Evolutionary conservation across 208 protist genomes (phyloP).

Genomic region (Crithidia sp.): DNA sequence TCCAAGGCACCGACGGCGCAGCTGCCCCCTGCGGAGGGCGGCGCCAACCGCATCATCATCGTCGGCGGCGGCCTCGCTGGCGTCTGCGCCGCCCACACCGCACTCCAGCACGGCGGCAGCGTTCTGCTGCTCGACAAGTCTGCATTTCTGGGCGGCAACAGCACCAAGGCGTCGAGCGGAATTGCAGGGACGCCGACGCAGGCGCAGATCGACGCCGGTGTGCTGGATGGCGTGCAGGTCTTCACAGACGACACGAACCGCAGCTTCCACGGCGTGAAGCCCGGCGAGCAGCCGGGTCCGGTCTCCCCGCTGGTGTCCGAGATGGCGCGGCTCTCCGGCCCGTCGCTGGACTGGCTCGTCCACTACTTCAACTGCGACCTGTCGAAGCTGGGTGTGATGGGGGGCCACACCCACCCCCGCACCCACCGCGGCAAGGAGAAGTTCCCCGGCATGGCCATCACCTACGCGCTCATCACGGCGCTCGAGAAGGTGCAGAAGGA

Average conservation of each 20-base stretch:
- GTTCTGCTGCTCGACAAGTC: slow-evolving; percentile 91
- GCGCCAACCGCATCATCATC: slow-evolving; percentile 51
- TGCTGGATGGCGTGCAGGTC: slow-evolving; percentile 66
- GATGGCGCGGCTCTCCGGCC: slow-evolving; percentile 64
- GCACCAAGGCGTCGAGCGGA: slow-evolving; percentile 93
- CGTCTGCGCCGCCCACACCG: slow-evolving; percentile 53
- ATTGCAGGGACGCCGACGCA: slow-evolving; percentile 88
- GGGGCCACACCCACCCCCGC: slow-evolving; percentile 84
- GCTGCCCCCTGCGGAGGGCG: slow-evolving; percentile 21
- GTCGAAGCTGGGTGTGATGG: slow-evolving; percentile 66
- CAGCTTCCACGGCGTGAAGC: slow-evolving; percentile 52
- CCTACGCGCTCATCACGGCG: slow-evolving; percentile 71
- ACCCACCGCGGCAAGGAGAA: slow-evolving; percentile 81
- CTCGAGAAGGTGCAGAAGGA: slow-evolving; percentile 60
- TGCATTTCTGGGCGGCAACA: slow-evolving; percentile 80
- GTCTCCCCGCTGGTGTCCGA: slow-evolving; percentile 58
- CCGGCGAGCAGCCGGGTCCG: slow-evolving; percentile 28
- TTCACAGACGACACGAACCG: slow-evolving; percentile 67
- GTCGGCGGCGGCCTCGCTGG: slow-evolving; percentile 75
- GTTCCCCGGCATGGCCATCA: slow-evolving; percentile 85
- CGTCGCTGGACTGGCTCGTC: slow-evolving; percentile 75
- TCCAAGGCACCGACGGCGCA: neutral
- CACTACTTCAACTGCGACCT: slow-evolving; percentile 79
- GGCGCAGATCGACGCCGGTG: slow-evolving; percentile 61
- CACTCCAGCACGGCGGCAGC: slow-evolving; percentile 56